phyloP scores from a whole-genome alignment of 371 early-diverging fungal genomes.

The Apophysomyces ossiformis region DNA sequence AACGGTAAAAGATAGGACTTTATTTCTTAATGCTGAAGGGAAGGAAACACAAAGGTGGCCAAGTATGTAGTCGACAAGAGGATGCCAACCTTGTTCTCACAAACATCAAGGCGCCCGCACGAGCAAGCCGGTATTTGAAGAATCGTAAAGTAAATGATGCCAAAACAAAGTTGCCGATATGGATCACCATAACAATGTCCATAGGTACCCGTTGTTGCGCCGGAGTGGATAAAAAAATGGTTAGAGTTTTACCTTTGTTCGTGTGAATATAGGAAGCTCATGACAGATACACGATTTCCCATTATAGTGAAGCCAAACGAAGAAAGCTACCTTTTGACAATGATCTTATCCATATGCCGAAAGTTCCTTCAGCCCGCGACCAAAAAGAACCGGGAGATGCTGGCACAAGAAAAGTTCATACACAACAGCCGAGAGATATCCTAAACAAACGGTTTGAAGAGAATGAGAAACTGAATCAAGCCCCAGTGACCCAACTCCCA shows the following conservation, averaged over 20 bases:
- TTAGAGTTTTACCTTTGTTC: slow-evolving; percentile 8
- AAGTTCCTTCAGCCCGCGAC: not conserved
- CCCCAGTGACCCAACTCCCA: not conserved
- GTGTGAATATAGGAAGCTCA: not conserved
- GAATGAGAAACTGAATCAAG: slow-evolving; percentile 11
- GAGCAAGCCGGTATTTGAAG: slow-evolving; percentile 33
- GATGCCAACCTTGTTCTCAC: slow-evolving; percentile 38
- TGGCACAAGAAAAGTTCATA: not conserved
- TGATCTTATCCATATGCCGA: slow-evolving; percentile 18
- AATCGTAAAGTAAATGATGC: slow-evolving; percentile 23
- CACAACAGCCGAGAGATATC: slow-evolving; percentile 15
- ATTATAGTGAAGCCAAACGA: slow-evolving; percentile 23
- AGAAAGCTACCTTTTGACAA: slow-evolving; percentile 19
- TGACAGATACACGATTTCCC: not conserved
- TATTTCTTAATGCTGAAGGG: not conserved
- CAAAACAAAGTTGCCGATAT: not conserved
- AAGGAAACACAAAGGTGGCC: slow-evolving; percentile 27
- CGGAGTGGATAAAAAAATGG: slow-evolving; percentile 47
- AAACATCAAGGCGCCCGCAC: slow-evolving; percentile 31
- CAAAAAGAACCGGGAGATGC: not conserved
- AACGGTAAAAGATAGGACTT: slow-evolving; percentile 13
- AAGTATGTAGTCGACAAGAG: slow-evolving; percentile 17
- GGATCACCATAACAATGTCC: not conserved
- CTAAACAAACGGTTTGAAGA: slow-evolving; percentile 17
- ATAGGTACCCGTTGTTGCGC: slow-evolving; percentile 30